Evolutionary conservation across 352 stramenopile genomes (phyloP).

Genomic region (Pythium periplocum): DNA sequence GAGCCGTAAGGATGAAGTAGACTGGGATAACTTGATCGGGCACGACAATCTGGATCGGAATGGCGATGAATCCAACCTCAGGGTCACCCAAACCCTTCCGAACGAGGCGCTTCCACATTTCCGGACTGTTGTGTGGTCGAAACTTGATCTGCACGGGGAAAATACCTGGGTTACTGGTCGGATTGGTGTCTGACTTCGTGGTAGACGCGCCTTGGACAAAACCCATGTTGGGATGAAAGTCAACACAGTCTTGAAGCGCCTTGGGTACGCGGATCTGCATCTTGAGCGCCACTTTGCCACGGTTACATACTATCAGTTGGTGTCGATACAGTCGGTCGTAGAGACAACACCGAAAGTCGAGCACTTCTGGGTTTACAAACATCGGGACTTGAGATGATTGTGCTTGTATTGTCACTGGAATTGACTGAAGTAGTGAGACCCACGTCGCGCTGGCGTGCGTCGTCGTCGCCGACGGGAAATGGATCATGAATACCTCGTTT

Average conservation of each 20-base stretch:
- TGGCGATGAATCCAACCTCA: conserved; percentile 15
- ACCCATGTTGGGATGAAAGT: conserved; percentile 82
- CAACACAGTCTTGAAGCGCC: conserved; percentile 45
- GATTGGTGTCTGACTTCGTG: not conserved
- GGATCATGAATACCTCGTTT: conserved; percentile 27
- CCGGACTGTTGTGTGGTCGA: conserved; percentile 5
- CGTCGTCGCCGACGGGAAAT: conserved; percentile 23
- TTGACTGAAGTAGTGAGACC: conserved; percentile 8
- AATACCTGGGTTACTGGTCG: conserved; percentile 11
- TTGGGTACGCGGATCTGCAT: conserved; percentile 71
- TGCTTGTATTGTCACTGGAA: conserved; percentile 17
- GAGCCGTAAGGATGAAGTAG: conserved; percentile 40
- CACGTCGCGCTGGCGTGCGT: conserved; percentile 9
- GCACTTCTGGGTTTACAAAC: conserved; percentile 22
- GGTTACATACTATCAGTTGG: conserved; percentile 77
- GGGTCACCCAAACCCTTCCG: conserved; percentile 14
- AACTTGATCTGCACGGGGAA: conserved; percentile 54
- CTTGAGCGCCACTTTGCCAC: conserved; percentile 85
- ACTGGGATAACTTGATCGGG: conserved; percentile 64
- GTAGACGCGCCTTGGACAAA: conserved; percentile 63
- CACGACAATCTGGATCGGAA: conserved; percentile 38
- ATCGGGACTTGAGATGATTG: conserved; percentile 39
- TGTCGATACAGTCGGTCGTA: conserved; percentile 85
- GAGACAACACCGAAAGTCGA: conserved; percentile 85
- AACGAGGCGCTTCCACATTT: conserved; percentile 22